Percentiles rank a stretch among this genome's conserved stretches.
These are phyloP conservation scores for Lagenaria siceraria DNA, from an alignment of 306 rosid species.

Conservation along the genomic window DNA sequence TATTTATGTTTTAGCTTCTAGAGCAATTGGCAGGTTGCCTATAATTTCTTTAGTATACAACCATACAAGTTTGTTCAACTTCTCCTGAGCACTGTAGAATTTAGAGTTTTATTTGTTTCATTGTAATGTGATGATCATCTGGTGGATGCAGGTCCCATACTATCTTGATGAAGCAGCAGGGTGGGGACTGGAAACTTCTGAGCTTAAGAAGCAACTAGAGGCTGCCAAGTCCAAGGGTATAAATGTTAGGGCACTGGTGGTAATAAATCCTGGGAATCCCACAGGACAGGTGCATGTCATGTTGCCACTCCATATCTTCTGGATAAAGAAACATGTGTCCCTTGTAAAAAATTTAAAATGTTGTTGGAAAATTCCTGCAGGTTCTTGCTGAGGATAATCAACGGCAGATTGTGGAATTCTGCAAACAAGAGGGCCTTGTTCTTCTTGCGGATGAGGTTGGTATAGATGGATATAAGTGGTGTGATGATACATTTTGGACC, in stretches of 20 bases:
- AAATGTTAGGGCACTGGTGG: conserved; percentile 78
- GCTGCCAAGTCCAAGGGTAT: conserved; percentile 73
- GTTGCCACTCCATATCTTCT: not conserved
- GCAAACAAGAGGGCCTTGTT: conserved; percentile 80
- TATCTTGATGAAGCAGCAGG: conserved; percentile 74
- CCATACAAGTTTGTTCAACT: not conserved
- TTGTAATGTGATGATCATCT: conserved; percentile 2
- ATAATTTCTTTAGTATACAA: not conserved
- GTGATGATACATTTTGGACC: not conserved
- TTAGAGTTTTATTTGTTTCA: not conserved
- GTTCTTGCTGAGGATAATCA: conserved; percentile 73
- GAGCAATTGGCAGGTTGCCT: not conserved
- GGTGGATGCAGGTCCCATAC: conserved; percentile 63
- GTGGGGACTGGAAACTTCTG: conserved; percentile 73
- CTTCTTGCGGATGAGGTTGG: conserved; percentile 95
- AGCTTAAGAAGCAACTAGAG: conserved; percentile 61
- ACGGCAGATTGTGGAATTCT: conserved; percentile 60
- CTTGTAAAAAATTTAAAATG: not conserved
- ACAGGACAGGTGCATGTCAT: conserved; percentile 70
- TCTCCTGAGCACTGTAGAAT: not conserved
- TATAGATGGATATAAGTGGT: not conserved
- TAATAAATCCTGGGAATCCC: conserved; percentile 95
- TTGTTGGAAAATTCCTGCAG: conserved; percentile 15
- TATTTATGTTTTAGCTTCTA: not conserved
- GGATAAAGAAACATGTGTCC: not conserved